Conservation (phyloP, 2,329 filamentous ascomycete species). For the Botrytis paeoniae region DNA sequence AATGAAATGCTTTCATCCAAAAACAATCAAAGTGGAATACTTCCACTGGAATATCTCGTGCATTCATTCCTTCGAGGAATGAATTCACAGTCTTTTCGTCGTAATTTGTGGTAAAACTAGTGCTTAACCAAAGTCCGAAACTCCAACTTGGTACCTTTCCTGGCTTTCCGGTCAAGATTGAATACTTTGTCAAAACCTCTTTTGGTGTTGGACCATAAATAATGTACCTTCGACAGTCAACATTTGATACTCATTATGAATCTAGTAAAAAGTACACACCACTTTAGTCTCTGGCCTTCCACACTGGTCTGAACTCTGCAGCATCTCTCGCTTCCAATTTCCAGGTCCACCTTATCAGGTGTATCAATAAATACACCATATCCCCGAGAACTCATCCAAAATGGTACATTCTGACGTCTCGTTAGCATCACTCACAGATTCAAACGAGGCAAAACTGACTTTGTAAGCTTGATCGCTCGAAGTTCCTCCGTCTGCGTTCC, state of each 20-base stretch:
- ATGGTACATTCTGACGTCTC: constrained; percentile 53
- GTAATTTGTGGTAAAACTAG: constrained; percentile 62
- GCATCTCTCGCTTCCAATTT: constrained; percentile 71
- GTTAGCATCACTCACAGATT: neutral
- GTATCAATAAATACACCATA: constrained; percentile 76
- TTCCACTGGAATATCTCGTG: constrained; percentile 54
- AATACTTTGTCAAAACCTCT: constrained; percentile 66
- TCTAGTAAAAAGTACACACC: constrained; percentile 37
- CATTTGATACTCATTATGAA: neutral
- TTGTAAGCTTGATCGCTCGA: constrained; percentile 70
- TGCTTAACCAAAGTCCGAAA: constrained; percentile 74
- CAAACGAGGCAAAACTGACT: neutral
- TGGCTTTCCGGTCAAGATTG: constrained; percentile 63
- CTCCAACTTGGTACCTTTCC: constrained; percentile 68
- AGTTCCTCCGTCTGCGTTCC: constrained; percentile 63
- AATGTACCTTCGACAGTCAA: constrained; percentile 47
- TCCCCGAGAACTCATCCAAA: constrained; percentile 68
- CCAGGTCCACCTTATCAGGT: constrained; percentile 65
- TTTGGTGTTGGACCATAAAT: constrained; percentile 70
- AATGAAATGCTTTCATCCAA: constrained; percentile 62
- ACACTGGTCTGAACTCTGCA: constrained; percentile 68
- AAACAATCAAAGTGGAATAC: constrained; percentile 65
- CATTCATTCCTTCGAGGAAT: constrained; percentile 57
- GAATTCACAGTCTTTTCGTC: constrained; percentile 55
- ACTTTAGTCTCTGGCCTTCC: constrained; percentile 66